Percentiles rank a stretch among this genome's conserved stretches.
Evolutionary conservation across 2,329 filamentous ascomycete species (phyloP).

Genomic region (Alternaria triticina): DNA sequence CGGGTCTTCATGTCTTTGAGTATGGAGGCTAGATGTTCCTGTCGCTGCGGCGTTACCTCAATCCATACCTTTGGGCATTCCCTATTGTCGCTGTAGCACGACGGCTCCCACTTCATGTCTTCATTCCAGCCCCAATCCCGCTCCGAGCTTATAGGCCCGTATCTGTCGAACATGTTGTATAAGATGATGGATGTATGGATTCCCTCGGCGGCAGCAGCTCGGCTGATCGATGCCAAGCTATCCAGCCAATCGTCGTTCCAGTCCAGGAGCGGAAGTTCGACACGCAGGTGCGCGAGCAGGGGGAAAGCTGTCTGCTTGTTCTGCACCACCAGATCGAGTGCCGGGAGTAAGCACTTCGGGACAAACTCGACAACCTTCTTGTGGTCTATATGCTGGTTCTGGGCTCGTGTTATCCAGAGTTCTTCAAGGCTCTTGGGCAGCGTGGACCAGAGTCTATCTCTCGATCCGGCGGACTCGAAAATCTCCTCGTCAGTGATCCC

Average conservation of each 20-base stretch:
- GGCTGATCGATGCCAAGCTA: background rate
- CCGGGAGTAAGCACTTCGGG: background rate
- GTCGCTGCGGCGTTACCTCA: background rate
- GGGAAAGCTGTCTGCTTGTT: background rate
- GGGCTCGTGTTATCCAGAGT: background rate
- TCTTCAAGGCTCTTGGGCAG: background rate
- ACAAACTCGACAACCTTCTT: background rate
- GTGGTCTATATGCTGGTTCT: background rate
- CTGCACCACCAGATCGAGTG: background rate
- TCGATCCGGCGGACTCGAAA: background rate
- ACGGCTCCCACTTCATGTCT: background rate
- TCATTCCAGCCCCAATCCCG: background rate
- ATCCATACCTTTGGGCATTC: background rate
- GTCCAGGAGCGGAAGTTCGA: background rate
- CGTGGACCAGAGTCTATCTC: background rate
- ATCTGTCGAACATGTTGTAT: background rate
- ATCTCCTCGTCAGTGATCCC: background rate
- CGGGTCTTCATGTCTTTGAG: background rate
- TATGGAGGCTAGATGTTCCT: background rate
- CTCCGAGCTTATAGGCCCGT: background rate
- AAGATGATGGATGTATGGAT: background rate
- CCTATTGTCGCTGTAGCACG: background rate
- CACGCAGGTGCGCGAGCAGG: background rate
- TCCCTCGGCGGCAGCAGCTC: background rate
- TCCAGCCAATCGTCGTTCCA: background rate